Evolutionary conservation across 768 basidiomycete species (phyloP).

Genomic region (Panellus pusillus): DNA sequence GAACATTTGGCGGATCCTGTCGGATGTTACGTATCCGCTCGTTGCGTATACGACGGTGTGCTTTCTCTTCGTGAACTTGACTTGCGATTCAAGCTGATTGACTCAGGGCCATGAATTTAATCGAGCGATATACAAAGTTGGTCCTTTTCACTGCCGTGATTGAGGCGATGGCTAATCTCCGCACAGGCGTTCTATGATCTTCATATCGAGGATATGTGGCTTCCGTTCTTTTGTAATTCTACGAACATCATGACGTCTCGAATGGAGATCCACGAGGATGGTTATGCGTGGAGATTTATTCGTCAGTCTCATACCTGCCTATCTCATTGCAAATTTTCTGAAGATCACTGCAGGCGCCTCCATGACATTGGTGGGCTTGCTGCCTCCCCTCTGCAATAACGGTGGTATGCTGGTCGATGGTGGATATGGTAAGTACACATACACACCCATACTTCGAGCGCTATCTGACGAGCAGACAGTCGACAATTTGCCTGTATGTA

Average conservation of each 20-base stretch:
- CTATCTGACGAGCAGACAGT: conserved; percentile 43
- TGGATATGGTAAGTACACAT: conserved; percentile 63
- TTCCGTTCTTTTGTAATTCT: conserved; percentile 97
- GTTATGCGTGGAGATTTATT: conserved; percentile 97
- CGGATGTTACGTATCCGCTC: conserved; percentile 90
- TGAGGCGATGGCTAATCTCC: conserved; percentile 3
- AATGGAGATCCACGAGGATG: conserved; percentile 97
- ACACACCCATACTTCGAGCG: neutral
- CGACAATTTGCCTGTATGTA: conserved; percentile 81
- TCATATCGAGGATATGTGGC: conserved; percentile 98
- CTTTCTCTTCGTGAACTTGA: conserved; percentile 8
- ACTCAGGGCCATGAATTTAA: conserved; percentile 91
- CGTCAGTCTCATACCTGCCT: conserved; percentile 44
- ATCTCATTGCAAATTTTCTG: conserved; percentile 3
- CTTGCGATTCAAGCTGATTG: conserved; percentile 7
- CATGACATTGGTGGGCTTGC: conserved; percentile 93
- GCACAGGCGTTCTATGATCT: conserved; percentile 84
- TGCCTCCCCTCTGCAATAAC: conserved; percentile 93
- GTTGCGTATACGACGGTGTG: conserved; percentile 86
- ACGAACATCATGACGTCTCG: conserved; percentile 94
- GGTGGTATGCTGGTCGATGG: conserved; percentile 92
- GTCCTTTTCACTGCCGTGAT: neutral
- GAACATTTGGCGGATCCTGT: conserved; percentile 91
- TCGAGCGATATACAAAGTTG: conserved; percentile 87
- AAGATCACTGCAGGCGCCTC: conserved; percentile 67